Conservation (phyloP, 148 eudicot genomes). For the Silene conica region DNA sequence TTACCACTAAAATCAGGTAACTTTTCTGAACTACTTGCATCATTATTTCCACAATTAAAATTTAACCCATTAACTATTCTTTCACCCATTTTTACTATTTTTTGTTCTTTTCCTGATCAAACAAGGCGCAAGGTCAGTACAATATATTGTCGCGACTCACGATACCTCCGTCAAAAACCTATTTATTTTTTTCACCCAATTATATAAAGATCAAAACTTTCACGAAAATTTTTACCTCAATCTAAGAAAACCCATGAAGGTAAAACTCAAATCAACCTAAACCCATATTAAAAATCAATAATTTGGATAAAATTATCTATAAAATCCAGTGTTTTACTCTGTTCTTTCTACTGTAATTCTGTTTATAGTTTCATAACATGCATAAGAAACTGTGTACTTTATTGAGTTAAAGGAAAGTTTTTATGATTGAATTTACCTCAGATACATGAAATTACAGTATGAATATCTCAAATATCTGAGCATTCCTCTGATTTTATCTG, state of each 20-base stretch:
- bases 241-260: not conserved
- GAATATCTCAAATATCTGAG: not conserved
- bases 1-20: conserved; percentile 10
- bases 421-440: not conserved
- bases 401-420: not conserved
- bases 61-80: not conserved
- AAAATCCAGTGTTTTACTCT: not conserved
- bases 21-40: conserved; percentile 17
- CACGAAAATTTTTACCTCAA: not conserved
- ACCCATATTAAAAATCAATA: not conserved
- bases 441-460: not conserved
- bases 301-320: not conserved
- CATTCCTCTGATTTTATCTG: conserved; percentile 4
- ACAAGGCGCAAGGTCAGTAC: too few species aligned
- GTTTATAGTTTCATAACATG: not conserved
- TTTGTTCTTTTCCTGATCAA: too few species aligned
- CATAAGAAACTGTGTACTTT: not conserved
- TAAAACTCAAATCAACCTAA: not conserved
- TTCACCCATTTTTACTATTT: conserved; percentile 21
- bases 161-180: too few species aligned
- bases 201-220: not conserved
- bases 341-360: not conserved
- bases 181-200: conserved; percentile 12
- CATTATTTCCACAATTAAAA: too few species aligned
- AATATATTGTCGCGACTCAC: too few species aligned